A percentile compares a stretch with the other conserved stretches of the same genome.
These are phyloP conservation scores for Aphelidium insulamus DNA, from an alignment of 371 early-diverging fungal genomes.

Conservation along the genomic window DNA sequence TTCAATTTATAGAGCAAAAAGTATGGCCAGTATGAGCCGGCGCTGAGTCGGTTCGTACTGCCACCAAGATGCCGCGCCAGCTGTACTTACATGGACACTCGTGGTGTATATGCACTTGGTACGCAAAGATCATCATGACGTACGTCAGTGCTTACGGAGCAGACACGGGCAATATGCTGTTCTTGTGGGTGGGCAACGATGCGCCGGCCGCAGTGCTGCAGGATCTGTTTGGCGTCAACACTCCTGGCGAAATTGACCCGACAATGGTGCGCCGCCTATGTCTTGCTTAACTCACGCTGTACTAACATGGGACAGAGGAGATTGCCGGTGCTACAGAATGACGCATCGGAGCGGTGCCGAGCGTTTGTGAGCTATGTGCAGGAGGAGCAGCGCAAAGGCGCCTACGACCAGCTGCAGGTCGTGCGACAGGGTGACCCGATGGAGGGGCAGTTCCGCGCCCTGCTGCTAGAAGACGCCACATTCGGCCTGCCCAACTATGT, in stretches of 20 bases:
- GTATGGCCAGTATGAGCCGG: slow-evolving; percentile 9
- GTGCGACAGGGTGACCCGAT: slow-evolving; percentile 35
- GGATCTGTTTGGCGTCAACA: slow-evolving; percentile 46
- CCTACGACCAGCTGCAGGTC: slow-evolving; percentile 18
- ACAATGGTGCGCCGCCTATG: slow-evolving; percentile 23
- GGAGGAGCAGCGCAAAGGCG: slow-evolving; percentile 1
- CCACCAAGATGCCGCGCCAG: slow-evolving; percentile 54
- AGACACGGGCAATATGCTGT: slow-evolving; percentile 59
- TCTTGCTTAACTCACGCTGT: slow-evolving; percentile 4
- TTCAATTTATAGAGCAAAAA: slow-evolving; percentile 27
- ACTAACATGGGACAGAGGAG: background rate
- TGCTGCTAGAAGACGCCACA: slow-evolving; percentile 57
- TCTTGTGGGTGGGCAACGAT: slow-evolving; percentile 69
- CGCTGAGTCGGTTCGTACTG: slow-evolving; percentile 15
- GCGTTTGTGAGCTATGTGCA: background rate
- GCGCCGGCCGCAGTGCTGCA: slow-evolving; percentile 28
- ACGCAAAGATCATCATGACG: too few relatives aligned
- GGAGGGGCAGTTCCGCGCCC: slow-evolving; percentile 35
- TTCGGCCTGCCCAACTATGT: slow-evolving; percentile 69
- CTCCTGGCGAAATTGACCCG: slow-evolving; percentile 46
- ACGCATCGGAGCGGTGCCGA: background rate
- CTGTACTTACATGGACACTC: slow-evolving; percentile 36
- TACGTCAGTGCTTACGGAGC: background rate
- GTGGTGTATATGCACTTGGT: slow-evolving; percentile 48
- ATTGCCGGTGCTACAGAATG: slow-evolving; percentile 1